phyloP scores from a whole-genome alignment of 768 basidiomycete genomes.

The Dacryopinax primogenitus region DNA sequence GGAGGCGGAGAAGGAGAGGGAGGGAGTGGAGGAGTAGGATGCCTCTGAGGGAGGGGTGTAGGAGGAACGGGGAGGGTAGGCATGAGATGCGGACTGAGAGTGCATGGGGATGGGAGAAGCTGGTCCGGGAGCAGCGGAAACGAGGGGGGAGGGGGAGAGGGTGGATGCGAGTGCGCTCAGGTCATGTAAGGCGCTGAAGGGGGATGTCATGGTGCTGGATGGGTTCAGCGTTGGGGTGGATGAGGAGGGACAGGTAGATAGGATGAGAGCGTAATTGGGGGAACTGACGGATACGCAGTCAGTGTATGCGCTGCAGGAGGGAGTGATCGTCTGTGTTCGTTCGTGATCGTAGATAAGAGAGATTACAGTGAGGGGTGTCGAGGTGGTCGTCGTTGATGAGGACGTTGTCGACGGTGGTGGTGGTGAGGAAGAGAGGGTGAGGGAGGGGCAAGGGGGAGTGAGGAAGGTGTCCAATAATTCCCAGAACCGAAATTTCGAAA shows the following conservation, averaged over 20 bases:
- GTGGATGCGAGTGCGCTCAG: background rate
- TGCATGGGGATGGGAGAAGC: background rate
- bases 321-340: background rate
- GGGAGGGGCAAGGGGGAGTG: background rate
- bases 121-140: background rate
- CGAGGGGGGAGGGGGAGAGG: background rate
- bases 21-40: constrained; percentile 11
- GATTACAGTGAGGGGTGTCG: no score
- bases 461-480: background rate
- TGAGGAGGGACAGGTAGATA: no score
- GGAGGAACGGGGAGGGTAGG: background rate
- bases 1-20: constrained; percentile 15
- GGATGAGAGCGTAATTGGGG: background rate
- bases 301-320: background rate
- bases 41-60: constrained; percentile 2
- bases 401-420: background rate
- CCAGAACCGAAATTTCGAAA: background rate
- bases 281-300: background rate
- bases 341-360: no score
- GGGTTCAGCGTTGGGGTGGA: no score
- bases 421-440: background rate
- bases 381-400: background rate
- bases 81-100: background rate
- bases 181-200: constrained; percentile 5
- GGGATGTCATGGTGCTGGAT: background rate